phyloP scores from a whole-genome alignment of 306 rosid species.

The Amphicarpaea edgeworthii region DNA sequence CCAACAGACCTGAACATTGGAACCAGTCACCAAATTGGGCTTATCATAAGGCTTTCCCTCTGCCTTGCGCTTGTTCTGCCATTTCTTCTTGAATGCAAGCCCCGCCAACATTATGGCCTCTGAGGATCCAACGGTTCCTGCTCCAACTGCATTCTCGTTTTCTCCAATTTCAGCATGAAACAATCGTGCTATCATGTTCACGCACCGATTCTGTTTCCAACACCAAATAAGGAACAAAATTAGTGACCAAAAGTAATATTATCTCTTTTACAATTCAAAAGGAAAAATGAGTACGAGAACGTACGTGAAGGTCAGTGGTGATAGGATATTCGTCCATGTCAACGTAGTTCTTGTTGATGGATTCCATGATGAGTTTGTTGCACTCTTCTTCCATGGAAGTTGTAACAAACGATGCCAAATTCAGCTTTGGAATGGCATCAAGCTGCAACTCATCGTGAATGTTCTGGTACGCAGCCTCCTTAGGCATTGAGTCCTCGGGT shows the following conservation, averaged over 20 bases:
- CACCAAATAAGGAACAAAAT: background rate
- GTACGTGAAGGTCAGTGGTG: constrained; percentile 79
- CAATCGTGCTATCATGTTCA: constrained; percentile 77
- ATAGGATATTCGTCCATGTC: constrained; percentile 84
- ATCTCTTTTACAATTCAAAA: background rate
- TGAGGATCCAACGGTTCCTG: constrained; percentile 82
- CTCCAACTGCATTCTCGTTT: constrained; percentile 62
- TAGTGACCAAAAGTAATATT: background rate
- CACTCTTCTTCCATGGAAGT: constrained; percentile 90
- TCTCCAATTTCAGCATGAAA: constrained; percentile 71
- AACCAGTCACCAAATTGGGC: constrained; percentile 79
- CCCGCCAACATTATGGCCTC: constrained; percentile 93
- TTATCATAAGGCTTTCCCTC: constrained; percentile 65
- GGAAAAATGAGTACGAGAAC: background rate
- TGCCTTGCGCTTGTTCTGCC: constrained; percentile 75
- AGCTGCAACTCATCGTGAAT: constrained; percentile 71
- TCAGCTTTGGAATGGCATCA: constrained; percentile 71
- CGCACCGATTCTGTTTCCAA: constrained; percentile 66
- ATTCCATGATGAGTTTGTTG: constrained; percentile 74
- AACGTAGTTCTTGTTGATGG: constrained; percentile 79
- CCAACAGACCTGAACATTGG: constrained; percentile 56
- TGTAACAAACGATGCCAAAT: constrained; percentile 85
- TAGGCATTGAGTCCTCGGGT: constrained; percentile 63
- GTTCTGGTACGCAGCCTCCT: constrained; percentile 65
- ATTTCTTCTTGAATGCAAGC: constrained; percentile 80